Evolutionary conservation across 768 basidiomycete genomes (phyloP).

Genomic region (Xerocomellus chrysenteron): DNA sequence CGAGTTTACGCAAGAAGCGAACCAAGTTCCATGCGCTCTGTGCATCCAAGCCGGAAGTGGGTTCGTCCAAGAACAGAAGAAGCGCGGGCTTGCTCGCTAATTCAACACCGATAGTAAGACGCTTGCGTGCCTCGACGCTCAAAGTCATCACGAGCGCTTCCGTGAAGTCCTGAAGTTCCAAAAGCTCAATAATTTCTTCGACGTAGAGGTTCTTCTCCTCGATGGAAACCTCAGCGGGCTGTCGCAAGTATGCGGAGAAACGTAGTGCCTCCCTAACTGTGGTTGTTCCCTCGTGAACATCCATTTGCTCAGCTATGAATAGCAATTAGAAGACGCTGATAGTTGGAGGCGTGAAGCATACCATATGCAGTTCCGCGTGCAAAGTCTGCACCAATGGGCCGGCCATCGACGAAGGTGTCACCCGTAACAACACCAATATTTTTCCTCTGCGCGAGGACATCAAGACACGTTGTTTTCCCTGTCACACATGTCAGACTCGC

Average conservation of each 20-base stretch:
- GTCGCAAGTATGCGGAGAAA: slow-evolving; percentile 83
- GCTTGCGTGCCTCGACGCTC: slow-evolving; percentile 71
- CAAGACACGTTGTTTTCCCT: slow-evolving; percentile 76
- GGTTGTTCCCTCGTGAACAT: slow-evolving; percentile 78
- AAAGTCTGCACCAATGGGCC: slow-evolving; percentile 57
- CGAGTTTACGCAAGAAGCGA: slow-evolving; percentile 79
- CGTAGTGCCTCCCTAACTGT: slow-evolving; percentile 84
- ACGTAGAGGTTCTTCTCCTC: slow-evolving; percentile 79
- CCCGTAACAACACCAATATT: slow-evolving; percentile 68
- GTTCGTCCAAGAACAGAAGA: slow-evolving; percentile 38
- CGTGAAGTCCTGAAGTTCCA: slow-evolving; percentile 80
- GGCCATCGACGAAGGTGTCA: slow-evolving; percentile 64
- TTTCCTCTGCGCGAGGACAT: slow-evolving; percentile 71
- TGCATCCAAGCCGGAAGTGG: slow-evolving; percentile 56
- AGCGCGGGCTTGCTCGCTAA: slow-evolving; percentile 66
- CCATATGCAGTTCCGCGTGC: slow-evolving; percentile 77
- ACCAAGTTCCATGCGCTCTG: slow-evolving; percentile 81
- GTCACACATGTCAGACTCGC: slow-evolving; percentile 15
- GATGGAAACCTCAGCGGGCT: slow-evolving; percentile 62
- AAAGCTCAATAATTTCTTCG: slow-evolving; percentile 79
- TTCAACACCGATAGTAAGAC: slow-evolving; percentile 89
- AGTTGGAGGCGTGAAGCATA: slow-evolving; percentile 29
- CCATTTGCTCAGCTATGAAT: slow-evolving; percentile 72
- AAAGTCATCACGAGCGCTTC: slow-evolving; percentile 79
- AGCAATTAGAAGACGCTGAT: slow-evolving; percentile 23